Conservation (phyloP, 805 yeast genomes). For the Schwanniomyces occidentalis region DNA sequence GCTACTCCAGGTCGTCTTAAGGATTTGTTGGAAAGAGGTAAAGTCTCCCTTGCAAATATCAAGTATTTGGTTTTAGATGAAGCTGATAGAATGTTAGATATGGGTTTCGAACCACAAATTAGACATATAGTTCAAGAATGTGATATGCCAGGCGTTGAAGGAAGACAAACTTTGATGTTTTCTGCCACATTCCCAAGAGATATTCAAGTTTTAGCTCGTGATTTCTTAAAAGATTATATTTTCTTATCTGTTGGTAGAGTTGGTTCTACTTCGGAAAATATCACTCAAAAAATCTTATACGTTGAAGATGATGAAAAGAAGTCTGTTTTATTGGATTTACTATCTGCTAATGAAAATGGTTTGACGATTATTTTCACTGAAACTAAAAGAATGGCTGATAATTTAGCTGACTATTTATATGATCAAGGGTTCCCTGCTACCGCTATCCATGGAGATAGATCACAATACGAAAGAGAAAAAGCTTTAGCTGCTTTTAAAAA, state of each 20-base stretch:
- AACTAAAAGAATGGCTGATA: slow-evolving; percentile 98
- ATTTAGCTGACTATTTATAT: slow-evolving; percentile 86
- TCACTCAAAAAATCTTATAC: slow-evolving; percentile 88
- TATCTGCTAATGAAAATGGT: slow-evolving; percentile 74
- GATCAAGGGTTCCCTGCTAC: slow-evolving; percentile 93
- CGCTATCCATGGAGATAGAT: slow-evolving; percentile 98
- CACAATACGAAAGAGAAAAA: slow-evolving; percentile 96
- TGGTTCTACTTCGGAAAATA: slow-evolving; percentile 98
- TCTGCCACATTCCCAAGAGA: slow-evolving; percentile 99
- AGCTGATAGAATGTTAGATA: slow-evolving; percentile 99
- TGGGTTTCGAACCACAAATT: slow-evolving; percentile 99
- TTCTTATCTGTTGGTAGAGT: slow-evolving; percentile 98
- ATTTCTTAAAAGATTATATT: slow-evolving; percentile 92
- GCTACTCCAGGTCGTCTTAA: slow-evolving; percentile 99
- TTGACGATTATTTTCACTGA: slow-evolving; percentile 94
- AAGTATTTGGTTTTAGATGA: slow-evolving; percentile 95
- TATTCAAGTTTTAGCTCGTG: slow-evolving; percentile 95
- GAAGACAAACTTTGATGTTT: slow-evolving; percentile 97
- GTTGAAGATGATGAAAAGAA: slow-evolving; percentile 95
- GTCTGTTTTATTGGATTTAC: slow-evolving; percentile 81
- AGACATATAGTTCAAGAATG: slow-evolving; percentile 97
- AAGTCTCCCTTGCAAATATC: slow-evolving; percentile 84
- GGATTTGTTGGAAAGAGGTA: slow-evolving; percentile 93
- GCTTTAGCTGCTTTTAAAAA: slow-evolving; percentile 92
- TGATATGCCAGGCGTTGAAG: slow-evolving; percentile 91